phyloP scores from a whole-genome alignment of 768 basidiomycete genomes.

The Suillus variegatus region DNA sequence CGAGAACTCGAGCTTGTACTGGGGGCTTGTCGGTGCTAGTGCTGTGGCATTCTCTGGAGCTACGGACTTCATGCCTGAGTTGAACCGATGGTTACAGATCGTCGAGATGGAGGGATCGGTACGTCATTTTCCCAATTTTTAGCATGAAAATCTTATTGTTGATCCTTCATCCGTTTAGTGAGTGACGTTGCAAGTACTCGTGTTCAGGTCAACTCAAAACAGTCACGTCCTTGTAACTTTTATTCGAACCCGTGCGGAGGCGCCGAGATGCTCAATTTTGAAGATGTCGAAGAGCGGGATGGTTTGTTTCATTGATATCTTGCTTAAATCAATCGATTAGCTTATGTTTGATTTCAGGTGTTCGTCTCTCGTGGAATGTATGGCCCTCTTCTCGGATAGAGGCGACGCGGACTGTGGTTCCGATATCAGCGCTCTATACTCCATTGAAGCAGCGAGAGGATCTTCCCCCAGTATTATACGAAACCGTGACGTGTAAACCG shows the following conservation, averaged over 20 bases:
- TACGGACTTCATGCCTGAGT: conserved; percentile 92
- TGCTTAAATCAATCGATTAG: not conserved
- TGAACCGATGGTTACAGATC: conserved; percentile 96
- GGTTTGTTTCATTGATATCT: conserved; percentile 48
- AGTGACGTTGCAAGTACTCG: conserved; percentile 5
- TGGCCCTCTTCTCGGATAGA: conserved; percentile 99
- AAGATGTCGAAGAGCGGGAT: conserved; percentile 97
- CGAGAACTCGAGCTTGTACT: conserved; percentile 93
- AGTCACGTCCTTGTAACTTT: conserved; percentile 1
- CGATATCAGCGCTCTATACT: conserved; percentile 96
- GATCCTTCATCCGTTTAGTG: conserved; percentile 45
- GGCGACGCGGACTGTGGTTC: conserved; percentile 96
- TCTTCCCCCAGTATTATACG: conserved; percentile 93
- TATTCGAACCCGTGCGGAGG: not conserved
- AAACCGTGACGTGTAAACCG: conserved; percentile 98
- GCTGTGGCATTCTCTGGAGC: conserved; percentile 92
- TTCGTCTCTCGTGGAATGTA: conserved; percentile 97
- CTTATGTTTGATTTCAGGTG: conserved; percentile 52
- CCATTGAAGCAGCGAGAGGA: conserved; percentile 94
- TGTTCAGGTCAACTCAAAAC: conserved; percentile 2
- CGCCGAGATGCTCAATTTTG: conserved; percentile 75
- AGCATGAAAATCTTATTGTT: not conserved
- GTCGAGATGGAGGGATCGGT: conserved; percentile 84
- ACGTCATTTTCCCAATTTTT: conserved; percentile 34
- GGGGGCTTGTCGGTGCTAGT: conserved; percentile 86